Base-by-base conservation (phyloP, 2,329 filamentous ascomycete species). In the Calonectria crousiana region DNA sequence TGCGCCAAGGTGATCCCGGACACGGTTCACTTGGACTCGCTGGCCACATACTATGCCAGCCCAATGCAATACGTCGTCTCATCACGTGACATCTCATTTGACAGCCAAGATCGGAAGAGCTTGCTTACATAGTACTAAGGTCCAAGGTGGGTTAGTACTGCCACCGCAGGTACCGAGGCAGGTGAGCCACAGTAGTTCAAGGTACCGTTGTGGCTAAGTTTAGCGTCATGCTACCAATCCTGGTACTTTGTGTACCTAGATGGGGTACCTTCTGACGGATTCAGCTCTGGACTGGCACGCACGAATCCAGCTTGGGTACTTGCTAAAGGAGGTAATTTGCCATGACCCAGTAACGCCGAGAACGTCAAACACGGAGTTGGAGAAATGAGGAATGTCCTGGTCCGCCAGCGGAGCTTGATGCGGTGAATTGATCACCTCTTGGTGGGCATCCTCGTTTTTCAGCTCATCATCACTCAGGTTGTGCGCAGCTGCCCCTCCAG, bases 1-100 rank as follows among this genome's bases (percentile, higher is more conserved):
- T 78, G 76, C 79, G 78, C 77, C 77, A 77, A 75, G 53, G 64
- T 64, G 67, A 78, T 78, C 76, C 77, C 76, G 78, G 80, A 81
- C 80, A 62, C 56, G 56, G 56, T 62, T 28, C 36, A 82, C 78
- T 76, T 82, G 80, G 79, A 81, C 77, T 77, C 76, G 73, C 65
- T 36, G 52, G 60, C 38, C 67, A 58, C 67, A 23, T 71, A 56
- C 52, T 71, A 38, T 56, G 69, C 56, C 64, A 69, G 77, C 78
- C 76, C 56, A 77, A 79, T 58, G 74, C 75, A 78, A 80, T 56
- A 67, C 78, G 74, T 64, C 41, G 49, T 6, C 0, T 10, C 4
- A 34, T 75, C 75, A 76, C 73, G 73, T 76, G 74, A 77, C n/a
- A n/a, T 6, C 30, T 67, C 69, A 68, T 69, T 69, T 51, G 51